Base-by-base conservation (phyloP, 202 grass and related monocot genomes). In the Saccharum hybrid region DNA sequence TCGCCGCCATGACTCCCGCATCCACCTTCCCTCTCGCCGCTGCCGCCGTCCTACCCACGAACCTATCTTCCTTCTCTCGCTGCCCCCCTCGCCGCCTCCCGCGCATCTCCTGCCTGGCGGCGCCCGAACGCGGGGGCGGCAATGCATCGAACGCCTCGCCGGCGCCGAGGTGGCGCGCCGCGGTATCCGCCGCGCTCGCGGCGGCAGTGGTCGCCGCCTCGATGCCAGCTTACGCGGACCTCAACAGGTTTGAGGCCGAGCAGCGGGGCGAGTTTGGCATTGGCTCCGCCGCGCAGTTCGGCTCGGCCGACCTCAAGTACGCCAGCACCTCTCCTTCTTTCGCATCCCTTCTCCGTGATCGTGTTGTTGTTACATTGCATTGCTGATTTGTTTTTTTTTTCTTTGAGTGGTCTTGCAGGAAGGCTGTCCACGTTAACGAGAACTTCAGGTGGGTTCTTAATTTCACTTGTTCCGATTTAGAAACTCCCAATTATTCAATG, bases 281-380 rank as follows among this genome's bases (percentile, higher is more conserved):
- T 46, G 93, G 96, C 36, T 98, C 96, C 12, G 96, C 96, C 60
- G 96, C 93, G 82, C 96, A 98, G 90, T 98, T 90, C 83, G 93
- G 93, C 56, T 92, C 86, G 15, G 96, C 96, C 36, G 96, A 98
- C 67, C 96, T 98, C 91, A 92, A 96, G 96, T 96, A 85, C 11
- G 74, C 64, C 33, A 10, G 12, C 76, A 3, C 42, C 60, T 26
- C 40, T 28, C 7, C 12, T 48, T 28, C 76, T 76, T 42, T 60
- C 51, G 37, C n/a, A 76, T 63, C 15, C 83, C 16, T 34, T 45
- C 18, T 36, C 68, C 68, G 34, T 86, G 6, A 3, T 22, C 43
- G 48, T 63, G 9, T 63, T 68, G 8, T 71, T 60, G 2, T 54
- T 63, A 31, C 52, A n/a, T 68, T 83, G 62, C 36, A n/a, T 80